Percentiles rank a stretch among this genome's conserved stretches.
These are phyloP conservation scores for Anaeromyces robustus DNA, from an alignment of 192 early-diverging fungal species.

Conservation along the genomic window DNA sequence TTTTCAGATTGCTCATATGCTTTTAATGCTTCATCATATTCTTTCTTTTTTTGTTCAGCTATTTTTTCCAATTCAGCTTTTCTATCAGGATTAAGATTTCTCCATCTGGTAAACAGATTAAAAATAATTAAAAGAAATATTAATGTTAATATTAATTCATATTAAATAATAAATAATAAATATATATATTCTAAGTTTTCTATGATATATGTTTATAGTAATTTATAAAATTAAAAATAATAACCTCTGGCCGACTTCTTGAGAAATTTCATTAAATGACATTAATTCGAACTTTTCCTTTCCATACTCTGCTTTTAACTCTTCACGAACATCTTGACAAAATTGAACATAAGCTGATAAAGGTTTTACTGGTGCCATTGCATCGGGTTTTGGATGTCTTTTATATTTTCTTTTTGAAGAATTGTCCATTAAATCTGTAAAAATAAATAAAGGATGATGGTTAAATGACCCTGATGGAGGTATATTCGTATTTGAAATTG, in stretches of 20 bases:
- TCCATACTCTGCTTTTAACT: slow-evolving; percentile 6
- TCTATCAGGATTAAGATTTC: background rate
- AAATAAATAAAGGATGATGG: background rate
- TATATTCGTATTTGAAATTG: background rate
- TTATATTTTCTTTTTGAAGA: slow-evolving; percentile 20
- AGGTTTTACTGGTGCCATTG: slow-evolving; percentile 24
- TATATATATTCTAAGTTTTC: too few species aligned
- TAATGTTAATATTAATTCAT: too few species aligned
- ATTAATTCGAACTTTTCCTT: background rate
- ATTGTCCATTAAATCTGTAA: background rate
- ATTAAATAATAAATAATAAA: too few species aligned
- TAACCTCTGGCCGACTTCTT: background rate
- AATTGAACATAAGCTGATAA: slow-evolving; percentile 30
- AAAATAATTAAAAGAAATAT: too few species aligned
- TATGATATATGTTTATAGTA: too few species aligned
- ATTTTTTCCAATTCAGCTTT: background rate
- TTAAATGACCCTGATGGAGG: background rate
- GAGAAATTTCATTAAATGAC: background rate
- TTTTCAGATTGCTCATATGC: background rate
- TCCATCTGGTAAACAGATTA: too few species aligned
- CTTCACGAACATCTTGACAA: slow-evolving; percentile 20
- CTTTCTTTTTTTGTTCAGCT: background rate
- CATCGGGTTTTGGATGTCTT: slow-evolving; percentile 25
- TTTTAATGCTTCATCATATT: background rate
- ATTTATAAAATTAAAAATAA: background rate